Evolutionary conservation across 257 asterid genomes (phyloP), one percentile per base, ranked within the genome.

Genomic region (Solanum medicagineum): DNA sequence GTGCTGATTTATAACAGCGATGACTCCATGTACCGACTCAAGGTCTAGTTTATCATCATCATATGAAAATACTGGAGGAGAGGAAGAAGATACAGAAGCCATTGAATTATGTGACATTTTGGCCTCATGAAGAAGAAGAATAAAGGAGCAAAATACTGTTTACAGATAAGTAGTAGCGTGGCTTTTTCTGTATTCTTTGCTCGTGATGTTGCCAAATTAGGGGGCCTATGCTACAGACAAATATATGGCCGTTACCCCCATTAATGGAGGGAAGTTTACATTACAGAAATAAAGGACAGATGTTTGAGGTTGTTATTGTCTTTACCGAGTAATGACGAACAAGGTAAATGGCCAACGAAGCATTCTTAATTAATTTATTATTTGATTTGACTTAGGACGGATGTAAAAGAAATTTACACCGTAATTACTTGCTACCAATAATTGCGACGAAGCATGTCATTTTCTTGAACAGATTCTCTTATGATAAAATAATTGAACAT

Each of bases 11-110:
- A 96, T 90, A 22, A 84, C 70, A 70, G 62, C 10, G 32, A 91
- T 93, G 40, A 96, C 90, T 42, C 84, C 26, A 10, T 85, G 88
- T 8, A 90, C 93, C 13, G 93, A 93, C 26, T 93, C 87, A 65
- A 93, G 85, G 83, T 93, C 94, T 32, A 88, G 84, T 56, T 92
- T 93, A n/a, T 88, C 93, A 63, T 81, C 83, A 24, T 81, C 92
- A 70, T 84, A 85, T 17, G 89, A 57, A 77, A 90, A 88, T 45
- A 80, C 66, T 6, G 57, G 20, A n/a, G 90, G 87, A 51, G 84
- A 7, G 66, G 88, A 42, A 81, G 87, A 83, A 66, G 87, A 65
- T 20, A 55, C 85, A 80, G 92, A 83, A 84, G 93, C 92, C 95
- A 93, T 91, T 87, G 92, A 84, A 74, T 62, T 68, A 73, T 84